Percentiles rank a stretch among this genome's conserved stretches.
phyloP scores from a whole-genome alignment of 495 filamentous ascomycete species.

The Trichoderma gamsii region DNA sequence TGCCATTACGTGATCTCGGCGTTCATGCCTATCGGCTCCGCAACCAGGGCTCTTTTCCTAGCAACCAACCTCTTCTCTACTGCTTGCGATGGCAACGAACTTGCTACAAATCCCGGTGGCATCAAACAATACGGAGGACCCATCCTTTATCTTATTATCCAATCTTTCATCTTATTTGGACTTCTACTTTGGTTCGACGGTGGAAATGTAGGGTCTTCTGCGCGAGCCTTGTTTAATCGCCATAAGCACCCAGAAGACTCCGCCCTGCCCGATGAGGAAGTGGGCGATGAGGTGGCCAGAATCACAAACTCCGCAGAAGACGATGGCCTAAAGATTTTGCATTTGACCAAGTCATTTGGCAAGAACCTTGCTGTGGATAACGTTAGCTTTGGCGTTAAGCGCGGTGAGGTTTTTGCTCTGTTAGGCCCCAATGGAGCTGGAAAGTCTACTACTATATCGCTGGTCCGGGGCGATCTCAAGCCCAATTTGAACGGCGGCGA shows the following conservation, averaged over 20 bases:
- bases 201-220: constrained; percentile 48
- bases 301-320: constrained; percentile 40
- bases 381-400: constrained; percentile 70
- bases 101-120: constrained; percentile 61
- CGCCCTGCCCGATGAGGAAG: constrained; percentile 39
- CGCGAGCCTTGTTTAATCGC: constrained; percentile 36
- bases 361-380: constrained; percentile 69
- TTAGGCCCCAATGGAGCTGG: constrained; percentile 86
- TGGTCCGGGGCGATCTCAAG: constrained; percentile 77
- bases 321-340: constrained; percentile 67
- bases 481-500: constrained; percentile 56
- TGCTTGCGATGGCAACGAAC: constrained; percentile 54
- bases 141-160: constrained; percentile 67
- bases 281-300: constrained; percentile 40
- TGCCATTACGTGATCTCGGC: constrained; percentile 63
- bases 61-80: constrained; percentile 72
- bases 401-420: constrained; percentile 75
- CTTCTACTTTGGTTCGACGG: constrained; percentile 68
- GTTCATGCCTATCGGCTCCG: constrained; percentile 62
- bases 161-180: constrained; percentile 58
- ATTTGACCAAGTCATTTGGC: constrained; percentile 71
- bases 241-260: constrained; percentile 21
- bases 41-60: constrained; percentile 64
- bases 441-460: constrained; percentile 76
- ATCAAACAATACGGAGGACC: constrained; percentile 72